A percentile compares a stretch with the other conserved stretches of the same genome.
Evolutionary conservation across 2,329 filamentous ascomycete species (phyloP).

Genomic region (Neonectria punicea): DNA sequence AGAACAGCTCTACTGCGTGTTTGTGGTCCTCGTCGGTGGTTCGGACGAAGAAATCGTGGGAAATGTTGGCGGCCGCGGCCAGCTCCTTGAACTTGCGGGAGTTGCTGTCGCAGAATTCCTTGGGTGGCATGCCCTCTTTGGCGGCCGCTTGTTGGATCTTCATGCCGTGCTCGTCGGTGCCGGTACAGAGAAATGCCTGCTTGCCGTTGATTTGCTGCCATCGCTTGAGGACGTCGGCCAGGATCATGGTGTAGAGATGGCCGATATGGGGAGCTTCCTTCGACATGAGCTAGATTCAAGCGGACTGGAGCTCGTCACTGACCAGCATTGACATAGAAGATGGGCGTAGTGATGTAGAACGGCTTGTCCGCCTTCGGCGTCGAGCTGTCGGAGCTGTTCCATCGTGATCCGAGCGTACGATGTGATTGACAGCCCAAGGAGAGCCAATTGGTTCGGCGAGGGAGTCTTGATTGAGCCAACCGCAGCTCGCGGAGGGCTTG

Average conservation of each 20-base stretch:
- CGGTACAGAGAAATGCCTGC: slow-evolving; percentile 81
- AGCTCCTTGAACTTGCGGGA: slow-evolving; percentile 82
- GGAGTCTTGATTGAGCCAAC: slow-evolving; percentile 31
- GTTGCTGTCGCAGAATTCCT: slow-evolving; percentile 89
- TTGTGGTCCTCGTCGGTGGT: slow-evolving; percentile 88
- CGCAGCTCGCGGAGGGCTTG: slow-evolving; percentile 41
- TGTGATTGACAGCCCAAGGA: slow-evolving; percentile 44
- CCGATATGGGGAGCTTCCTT: slow-evolving; percentile 88
- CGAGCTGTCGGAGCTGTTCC: slow-evolving; percentile 47
- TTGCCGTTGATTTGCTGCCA: slow-evolving; percentile 84
- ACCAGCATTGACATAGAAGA: slow-evolving; percentile 99
- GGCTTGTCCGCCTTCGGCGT: slow-evolving; percentile 67
- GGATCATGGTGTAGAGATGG: slow-evolving; percentile 92
- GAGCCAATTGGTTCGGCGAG: slow-evolving; percentile 37
- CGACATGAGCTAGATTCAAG: slow-evolving; percentile 6
- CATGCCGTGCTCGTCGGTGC: slow-evolving; percentile 97
- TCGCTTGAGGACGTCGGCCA: slow-evolving; percentile 90
- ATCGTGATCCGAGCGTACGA: slow-evolving; percentile 39
- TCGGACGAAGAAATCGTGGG: slow-evolving; percentile 88
- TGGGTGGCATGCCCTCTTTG: slow-evolving; percentile 75
- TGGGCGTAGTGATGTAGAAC: slow-evolving; percentile 95
- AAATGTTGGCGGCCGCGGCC: slow-evolving; percentile 74
- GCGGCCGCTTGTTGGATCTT: slow-evolving; percentile 92
- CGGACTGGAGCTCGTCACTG: slow-evolving; percentile 31
- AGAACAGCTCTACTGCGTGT: slow-evolving; percentile 88